Conservation (phyloP, 2,329 filamentous ascomycete genomes). For the Colletotrichum sp. region DNA sequence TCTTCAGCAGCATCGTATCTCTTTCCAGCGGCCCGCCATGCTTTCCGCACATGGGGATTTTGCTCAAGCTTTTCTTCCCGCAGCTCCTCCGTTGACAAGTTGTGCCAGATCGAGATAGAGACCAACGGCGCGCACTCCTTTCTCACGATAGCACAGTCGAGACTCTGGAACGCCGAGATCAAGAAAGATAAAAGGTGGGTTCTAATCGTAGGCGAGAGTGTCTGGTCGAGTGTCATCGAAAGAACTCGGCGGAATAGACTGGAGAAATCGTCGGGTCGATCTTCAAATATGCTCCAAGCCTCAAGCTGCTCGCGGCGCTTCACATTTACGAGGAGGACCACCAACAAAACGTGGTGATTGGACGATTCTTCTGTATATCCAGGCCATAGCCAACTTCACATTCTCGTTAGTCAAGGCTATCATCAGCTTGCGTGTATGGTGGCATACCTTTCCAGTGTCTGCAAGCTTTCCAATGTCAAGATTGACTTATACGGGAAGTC, state of each 20-base stretch:
- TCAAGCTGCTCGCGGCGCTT: constrained; percentile 88
- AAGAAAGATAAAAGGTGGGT: constrained; percentile 89
- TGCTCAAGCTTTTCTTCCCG: constrained; percentile 77
- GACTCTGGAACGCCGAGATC: constrained; percentile 89
- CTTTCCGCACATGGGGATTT: constrained; percentile 78
- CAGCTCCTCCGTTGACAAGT: constrained; percentile 78
- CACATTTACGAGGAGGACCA: constrained; percentile 84
- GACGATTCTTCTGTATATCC: constrained; percentile 88
- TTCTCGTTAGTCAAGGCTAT: constrained; percentile 27
- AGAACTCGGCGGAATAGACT: constrained; percentile 87
- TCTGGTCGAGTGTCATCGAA: constrained; percentile 80
- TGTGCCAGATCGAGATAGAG: constrained; percentile 95
- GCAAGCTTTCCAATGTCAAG: constrained; percentile 85
- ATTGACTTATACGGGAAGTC: constrained; percentile 80
- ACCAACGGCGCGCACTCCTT: constrained; percentile 97
- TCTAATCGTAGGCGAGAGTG: constrained; percentile 69
- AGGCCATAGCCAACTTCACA: constrained; percentile 85
- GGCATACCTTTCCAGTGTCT: constrained; percentile 80
- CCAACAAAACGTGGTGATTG: constrained; percentile 88
- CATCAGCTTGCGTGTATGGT: background rate
- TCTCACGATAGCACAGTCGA: constrained; percentile 86
- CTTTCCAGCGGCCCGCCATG: constrained; percentile 88
- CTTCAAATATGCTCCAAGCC: constrained; percentile 87
- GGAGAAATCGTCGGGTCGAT: constrained; percentile 83
- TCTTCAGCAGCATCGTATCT: constrained; percentile 89